Conservation (phyloP, 805 yeast genomes). For the Myxozyma monticola region DNA sequence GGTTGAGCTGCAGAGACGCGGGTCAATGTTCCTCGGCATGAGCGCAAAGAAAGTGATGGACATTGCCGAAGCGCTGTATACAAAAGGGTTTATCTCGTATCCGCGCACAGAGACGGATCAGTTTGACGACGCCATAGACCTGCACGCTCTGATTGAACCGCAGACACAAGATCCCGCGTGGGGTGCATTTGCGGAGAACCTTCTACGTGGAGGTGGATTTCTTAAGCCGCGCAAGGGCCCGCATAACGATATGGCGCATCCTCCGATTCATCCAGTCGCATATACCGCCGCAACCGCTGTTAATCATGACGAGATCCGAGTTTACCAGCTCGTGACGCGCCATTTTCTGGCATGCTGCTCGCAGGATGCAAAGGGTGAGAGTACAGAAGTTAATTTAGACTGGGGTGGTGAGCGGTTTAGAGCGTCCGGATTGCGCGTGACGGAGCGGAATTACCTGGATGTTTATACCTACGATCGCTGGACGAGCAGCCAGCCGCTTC, state of each 20-base stretch:
- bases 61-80: conserved; percentile 80
- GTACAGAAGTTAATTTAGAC: conserved; percentile 57
- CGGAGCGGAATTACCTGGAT: conserved; percentile 74
- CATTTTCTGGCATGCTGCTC: conserved; percentile 92
- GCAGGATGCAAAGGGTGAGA: conserved; percentile 78
- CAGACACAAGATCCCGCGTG: conserved; percentile 60
- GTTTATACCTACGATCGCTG: conserved; percentile 78
- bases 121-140: conserved; percentile 76
- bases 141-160: conserved; percentile 57
- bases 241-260: conserved; percentile 94
- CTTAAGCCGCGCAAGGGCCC: conserved; percentile 75
- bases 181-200: conserved; percentile 65
- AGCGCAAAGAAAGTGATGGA: conserved; percentile 77
- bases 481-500: conserved; percentile 65
- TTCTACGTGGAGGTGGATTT: conserved; percentile 49
- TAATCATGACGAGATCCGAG: conserved; percentile 56
- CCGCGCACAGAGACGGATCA: conserved; percentile 97
- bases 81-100: conserved; percentile 82
- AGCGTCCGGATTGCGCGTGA: conserved; percentile 72
- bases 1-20: conserved; percentile 85
- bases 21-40: conserved; percentile 70
- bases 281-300: conserved; percentile 31
- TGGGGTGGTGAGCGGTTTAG: conserved; percentile 81
- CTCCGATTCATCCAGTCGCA: conserved; percentile 89
- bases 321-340: conserved; percentile 83